These are phyloP conservation scores for Suillus brevipes DNA, from an alignment of 768 basidiomycete species.

Conservation along the genomic window DNA sequence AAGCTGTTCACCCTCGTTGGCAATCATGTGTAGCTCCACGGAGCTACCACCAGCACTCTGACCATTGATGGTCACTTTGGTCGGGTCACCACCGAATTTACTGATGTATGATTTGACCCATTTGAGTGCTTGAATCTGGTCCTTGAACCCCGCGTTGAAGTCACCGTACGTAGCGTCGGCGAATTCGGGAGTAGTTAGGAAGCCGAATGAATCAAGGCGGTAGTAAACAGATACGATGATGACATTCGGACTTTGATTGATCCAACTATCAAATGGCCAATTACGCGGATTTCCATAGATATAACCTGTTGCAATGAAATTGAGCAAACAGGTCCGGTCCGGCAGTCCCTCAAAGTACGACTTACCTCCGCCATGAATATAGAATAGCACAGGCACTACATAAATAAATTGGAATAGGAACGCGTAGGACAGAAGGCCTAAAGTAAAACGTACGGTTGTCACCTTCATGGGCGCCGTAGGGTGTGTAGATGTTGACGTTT, in stretches of 20 bases:
- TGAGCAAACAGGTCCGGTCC: neutral
- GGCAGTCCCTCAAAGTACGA: neutral
- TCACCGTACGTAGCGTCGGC: slow-evolving; percentile 41
- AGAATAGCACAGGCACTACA: slow-evolving; percentile 42
- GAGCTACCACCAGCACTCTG: slow-evolving; percentile 59
- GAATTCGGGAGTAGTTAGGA: slow-evolving; percentile 55
- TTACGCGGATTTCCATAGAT: slow-evolving; percentile 59
- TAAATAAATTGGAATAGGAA: neutral
- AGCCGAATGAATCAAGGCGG: slow-evolving; percentile 63
- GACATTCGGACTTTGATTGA: slow-evolving; percentile 61
- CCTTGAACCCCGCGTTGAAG: slow-evolving; percentile 54
- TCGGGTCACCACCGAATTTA: slow-evolving; percentile 42
- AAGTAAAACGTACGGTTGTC: slow-evolving; percentile 44
- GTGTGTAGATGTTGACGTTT: slow-evolving; percentile 68
- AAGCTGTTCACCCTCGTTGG: slow-evolving; percentile 38
- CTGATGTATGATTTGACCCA: slow-evolving; percentile 42
- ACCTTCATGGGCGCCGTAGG: slow-evolving; percentile 44
- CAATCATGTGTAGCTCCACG: slow-evolving; percentile 59
- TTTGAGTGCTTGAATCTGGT: slow-evolving; percentile 46
- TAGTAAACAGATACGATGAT: slow-evolving; percentile 70
- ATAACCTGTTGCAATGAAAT: slow-evolving; percentile 39
- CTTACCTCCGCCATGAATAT: slow-evolving; percentile 41
- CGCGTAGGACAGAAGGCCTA: neutral
- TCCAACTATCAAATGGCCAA: slow-evolving; percentile 69
- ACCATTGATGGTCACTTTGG: slow-evolving; percentile 52